Evolutionary conservation across 352 stramenopile species (phyloP).

Genomic region (Plasmopara halstedii): DNA sequence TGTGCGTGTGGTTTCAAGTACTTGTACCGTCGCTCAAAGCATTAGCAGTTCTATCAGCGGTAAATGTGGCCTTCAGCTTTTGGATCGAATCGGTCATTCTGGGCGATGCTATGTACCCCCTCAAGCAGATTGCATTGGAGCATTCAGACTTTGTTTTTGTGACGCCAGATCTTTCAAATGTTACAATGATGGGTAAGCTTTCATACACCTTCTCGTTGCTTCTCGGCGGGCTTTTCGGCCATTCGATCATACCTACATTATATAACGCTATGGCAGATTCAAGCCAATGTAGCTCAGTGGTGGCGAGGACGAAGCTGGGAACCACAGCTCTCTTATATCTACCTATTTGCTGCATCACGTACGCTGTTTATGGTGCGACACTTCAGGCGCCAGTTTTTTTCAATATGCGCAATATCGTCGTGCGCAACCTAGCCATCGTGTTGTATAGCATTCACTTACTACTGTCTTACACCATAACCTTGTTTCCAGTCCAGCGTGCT

Average conservation of each 20-base stretch:
- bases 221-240: conserved; percentile 55
- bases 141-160: conserved; percentile 57
- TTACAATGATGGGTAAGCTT: conserved; percentile 48
- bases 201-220: conserved; percentile 69
- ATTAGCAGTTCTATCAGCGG: conserved; percentile 46
- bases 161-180: conserved; percentile 48
- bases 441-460: conserved; percentile 71
- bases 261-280: conserved; percentile 68
- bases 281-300: conserved; percentile 40
- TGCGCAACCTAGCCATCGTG: conserved; percentile 65
- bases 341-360: conserved; percentile 69
- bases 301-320: conserved; percentile 40
- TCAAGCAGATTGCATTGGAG: conserved; percentile 63
- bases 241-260: conserved; percentile 66
- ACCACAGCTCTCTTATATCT: conserved; percentile 54
- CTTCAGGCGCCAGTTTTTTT: conserved; percentile 74
- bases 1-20: conserved; percentile 59
- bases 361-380: conserved; percentile 67
- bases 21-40: conserved; percentile 53
- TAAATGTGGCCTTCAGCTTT: conserved; percentile 74
- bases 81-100: conserved; percentile 80
- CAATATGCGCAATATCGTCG: conserved; percentile 71
- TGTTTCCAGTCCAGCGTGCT: conserved; percentile 60
- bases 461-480: conserved; percentile 58
- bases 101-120: conserved; percentile 73